A percentile compares a stretch with the other conserved stretches of the same genome.
Conservation (phyloP, 805 yeast genomes). For the Blastobotrys parvus region DNA sequence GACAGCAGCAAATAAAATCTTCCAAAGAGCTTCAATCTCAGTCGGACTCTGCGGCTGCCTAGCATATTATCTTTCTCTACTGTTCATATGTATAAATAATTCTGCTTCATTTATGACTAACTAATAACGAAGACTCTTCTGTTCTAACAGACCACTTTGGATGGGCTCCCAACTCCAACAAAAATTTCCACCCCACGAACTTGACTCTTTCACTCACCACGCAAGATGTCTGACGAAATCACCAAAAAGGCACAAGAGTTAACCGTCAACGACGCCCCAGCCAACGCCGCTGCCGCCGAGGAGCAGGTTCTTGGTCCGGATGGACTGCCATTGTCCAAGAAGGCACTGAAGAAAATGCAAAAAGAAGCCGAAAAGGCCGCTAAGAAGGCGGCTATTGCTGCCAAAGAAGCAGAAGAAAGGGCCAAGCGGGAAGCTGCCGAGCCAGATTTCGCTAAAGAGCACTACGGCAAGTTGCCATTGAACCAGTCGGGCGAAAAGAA, state of each 20-base stretch:
- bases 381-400: constrained; percentile 90
- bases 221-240: not conserved
- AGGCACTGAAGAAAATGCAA: constrained; percentile 80
- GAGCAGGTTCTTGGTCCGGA: constrained; percentile 47
- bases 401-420: constrained; percentile 75
- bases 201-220: no score
- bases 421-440: constrained; percentile 71
- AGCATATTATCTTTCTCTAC: no score
- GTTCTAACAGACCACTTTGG: no score
- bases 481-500: constrained; percentile 53
- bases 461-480: constrained; percentile 85
- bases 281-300: constrained; percentile 6
- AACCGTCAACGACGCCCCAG: constrained; percentile 8
- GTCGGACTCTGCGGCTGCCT: no score
- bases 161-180: no score
- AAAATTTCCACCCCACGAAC: no score
- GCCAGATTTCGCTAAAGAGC: constrained; percentile 76
- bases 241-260: constrained; percentile 19
- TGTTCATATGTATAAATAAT: no score
- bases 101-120: no score
- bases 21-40: no score
- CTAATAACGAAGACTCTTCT: no score
- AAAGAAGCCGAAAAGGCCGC: constrained; percentile 46
- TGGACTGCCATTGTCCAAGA: constrained; percentile 85
- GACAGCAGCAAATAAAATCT: no score